Evolutionary conservation across 2,329 filamentous ascomycete genomes (phyloP).

Genomic region (Coleophoma crateriformis): DNA sequence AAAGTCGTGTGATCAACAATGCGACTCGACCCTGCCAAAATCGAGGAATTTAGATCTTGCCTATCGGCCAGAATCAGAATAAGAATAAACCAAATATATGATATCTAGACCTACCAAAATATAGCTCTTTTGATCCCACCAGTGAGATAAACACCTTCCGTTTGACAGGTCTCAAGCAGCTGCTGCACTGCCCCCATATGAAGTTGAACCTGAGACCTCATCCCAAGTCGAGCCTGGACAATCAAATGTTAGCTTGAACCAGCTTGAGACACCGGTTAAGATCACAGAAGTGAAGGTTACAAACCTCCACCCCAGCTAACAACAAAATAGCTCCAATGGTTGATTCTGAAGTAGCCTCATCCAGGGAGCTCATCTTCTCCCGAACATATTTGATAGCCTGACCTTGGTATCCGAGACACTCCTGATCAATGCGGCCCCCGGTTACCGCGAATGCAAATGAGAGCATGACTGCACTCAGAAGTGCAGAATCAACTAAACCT

Average conservation of each 20-base stretch:
- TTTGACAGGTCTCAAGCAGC: slow-evolving; percentile 28
- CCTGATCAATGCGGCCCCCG: slow-evolving; percentile 18
- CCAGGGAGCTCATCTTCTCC: slow-evolving; percentile 24
- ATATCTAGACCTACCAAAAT: slow-evolving; percentile 30
- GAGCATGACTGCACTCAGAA: slow-evolving; percentile 34
- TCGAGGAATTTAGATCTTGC: slow-evolving; percentile 36
- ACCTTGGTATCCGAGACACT: slow-evolving; percentile 31
- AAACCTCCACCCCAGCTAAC: slow-evolving; percentile 35
- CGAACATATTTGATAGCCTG: slow-evolving; percentile 28
- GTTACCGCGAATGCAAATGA: slow-evolving; percentile 28
- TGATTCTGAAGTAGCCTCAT: slow-evolving; percentile 26
- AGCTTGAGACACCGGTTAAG: neutral
- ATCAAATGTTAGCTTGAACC: neutral
- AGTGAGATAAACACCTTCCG: slow-evolving; percentile 24
- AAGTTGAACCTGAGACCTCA: slow-evolving; percentile 31
- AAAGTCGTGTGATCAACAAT: slow-evolving; percentile 36
- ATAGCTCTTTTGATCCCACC: slow-evolving; percentile 38
- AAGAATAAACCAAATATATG: neutral
- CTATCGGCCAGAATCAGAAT: slow-evolving; percentile 18
- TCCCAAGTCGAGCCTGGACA: slow-evolving; percentile 30
- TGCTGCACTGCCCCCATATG: slow-evolving; percentile 33
- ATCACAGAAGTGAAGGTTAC: slow-evolving; percentile 6
- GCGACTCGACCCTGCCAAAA: slow-evolving; percentile 32
- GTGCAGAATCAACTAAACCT: slow-evolving; percentile 28
- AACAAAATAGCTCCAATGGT: slow-evolving; percentile 37